These are phyloP conservation scores for Yarrowia phangngaensis DNA, from an alignment of 805 yeast species.

Conservation along the genomic window DNA sequence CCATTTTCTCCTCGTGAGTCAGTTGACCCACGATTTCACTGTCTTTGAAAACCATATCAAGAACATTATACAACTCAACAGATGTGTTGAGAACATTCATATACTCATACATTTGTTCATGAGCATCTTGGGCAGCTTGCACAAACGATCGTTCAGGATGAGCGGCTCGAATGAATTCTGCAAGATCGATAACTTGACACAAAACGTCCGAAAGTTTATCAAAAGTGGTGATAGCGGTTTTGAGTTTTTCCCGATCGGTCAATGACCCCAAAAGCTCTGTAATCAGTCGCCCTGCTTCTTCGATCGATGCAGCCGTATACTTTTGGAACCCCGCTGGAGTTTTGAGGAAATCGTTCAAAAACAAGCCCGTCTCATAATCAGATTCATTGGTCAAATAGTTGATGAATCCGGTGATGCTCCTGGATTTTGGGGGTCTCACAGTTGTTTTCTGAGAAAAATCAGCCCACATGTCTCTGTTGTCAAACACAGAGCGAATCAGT, in stretches of 20 bases:
- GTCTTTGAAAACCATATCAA: constrained; percentile 52
- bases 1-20: constrained; percentile 72
- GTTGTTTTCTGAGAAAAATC: constrained; percentile 23
- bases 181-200: constrained; percentile 89
- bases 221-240: constrained; percentile 56
- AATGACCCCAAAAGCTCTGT: constrained; percentile 45
- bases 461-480: constrained; percentile 28
- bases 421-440: background rate
- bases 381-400: constrained; percentile 29
- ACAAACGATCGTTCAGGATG: constrained; percentile 75
- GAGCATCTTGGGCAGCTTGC: constrained; percentile 79
- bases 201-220: constrained; percentile 84
- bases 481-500: constrained; percentile 33
- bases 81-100: constrained; percentile 91
- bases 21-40: constrained; percentile 43
- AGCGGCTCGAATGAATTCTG: constrained; percentile 83
- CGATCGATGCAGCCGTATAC: constrained; percentile 64
- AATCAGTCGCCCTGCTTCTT: constrained; percentile 60
- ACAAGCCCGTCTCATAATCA: constrained; percentile 53
- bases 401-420: constrained; percentile 5
- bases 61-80: constrained; percentile 58
- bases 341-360: constrained; percentile 64
- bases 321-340: constrained; percentile 66
- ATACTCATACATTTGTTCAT: constrained; percentile 83
- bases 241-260: constrained; percentile 36